Percentiles rank a stretch among this genome's conserved stretches.
phyloP scores from a whole-genome alignment of 2,329 filamentous ascomycete genomes.

The Nannizzia gypsea region DNA sequence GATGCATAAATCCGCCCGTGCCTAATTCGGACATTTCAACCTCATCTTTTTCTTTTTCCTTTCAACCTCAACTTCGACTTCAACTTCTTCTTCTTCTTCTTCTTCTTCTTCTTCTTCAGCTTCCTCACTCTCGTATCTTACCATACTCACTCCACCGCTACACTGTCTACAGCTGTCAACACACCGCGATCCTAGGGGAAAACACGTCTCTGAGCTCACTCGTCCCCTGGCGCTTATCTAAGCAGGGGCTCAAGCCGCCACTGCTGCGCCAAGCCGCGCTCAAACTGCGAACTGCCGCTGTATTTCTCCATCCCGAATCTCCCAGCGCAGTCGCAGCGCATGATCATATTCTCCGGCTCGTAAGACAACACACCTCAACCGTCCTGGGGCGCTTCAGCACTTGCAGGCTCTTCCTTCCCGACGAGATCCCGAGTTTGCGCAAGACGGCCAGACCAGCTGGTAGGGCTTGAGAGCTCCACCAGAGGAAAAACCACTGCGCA shows the following conservation, averaged over 20 bases:
- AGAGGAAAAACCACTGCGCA: background rate
- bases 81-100: background rate
- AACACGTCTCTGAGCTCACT: background rate
- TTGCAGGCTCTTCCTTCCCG: background rate
- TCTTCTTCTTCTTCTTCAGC: background rate
- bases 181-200: background rate
- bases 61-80: background rate
- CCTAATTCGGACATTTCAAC: background rate
- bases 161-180: background rate
- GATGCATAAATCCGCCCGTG: background rate
- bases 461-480: background rate
- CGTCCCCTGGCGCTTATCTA: slow-evolving; percentile 4
- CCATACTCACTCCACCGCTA: no score
- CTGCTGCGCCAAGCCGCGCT: slow-evolving; percentile 4
- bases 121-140: background rate
- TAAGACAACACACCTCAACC: background rate
- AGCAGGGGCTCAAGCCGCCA: background rate
- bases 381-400: background rate
- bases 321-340: background rate
- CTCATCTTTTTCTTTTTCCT: background rate
- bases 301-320: slow-evolving; percentile 4
- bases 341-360: slow-evolving; percentile 2
- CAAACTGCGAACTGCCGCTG: slow-evolving; percentile 1
- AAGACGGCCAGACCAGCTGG: slow-evolving; percentile 1
- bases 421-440: background rate